Evolutionary conservation across 2,329 filamentous ascomycete genomes (phyloP).

Genomic region (Xylariaceae sp.): DNA sequence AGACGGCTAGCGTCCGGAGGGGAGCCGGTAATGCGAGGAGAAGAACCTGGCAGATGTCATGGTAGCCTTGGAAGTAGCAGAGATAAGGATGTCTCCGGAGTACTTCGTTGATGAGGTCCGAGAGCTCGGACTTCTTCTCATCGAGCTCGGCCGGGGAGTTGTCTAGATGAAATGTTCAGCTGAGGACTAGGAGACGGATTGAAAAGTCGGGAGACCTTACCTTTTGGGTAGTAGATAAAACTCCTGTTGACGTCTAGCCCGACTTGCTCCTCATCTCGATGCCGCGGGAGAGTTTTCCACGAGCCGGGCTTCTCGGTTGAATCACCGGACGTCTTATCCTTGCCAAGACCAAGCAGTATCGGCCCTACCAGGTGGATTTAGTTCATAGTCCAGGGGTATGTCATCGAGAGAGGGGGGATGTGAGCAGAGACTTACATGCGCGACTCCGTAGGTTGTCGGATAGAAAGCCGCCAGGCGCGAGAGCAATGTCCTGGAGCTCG

Average conservation of each 20-base stretch:
- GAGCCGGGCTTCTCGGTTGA: constrained; percentile 23
- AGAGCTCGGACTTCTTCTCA: constrained; percentile 69
- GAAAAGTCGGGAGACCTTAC: constrained; percentile 42
- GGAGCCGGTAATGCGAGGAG: constrained; percentile 71
- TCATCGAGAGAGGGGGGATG: not conserved
- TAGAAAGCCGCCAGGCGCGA: constrained; percentile 61
- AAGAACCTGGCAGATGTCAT: constrained; percentile 96
- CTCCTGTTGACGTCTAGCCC: constrained; percentile 87
- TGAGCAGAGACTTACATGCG: constrained; percentile 62
- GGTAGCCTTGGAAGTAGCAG: constrained; percentile 97
- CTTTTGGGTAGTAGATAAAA: constrained; percentile 92
- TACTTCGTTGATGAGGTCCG: constrained; percentile 71
- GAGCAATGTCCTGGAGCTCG: constrained; percentile 53
- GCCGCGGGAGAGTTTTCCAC: constrained; percentile 64
- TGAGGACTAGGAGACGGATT: not conserved
- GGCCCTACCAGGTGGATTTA: constrained; percentile 37
- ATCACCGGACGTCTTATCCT: constrained; percentile 22
- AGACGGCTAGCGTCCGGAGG: constrained; percentile 57
- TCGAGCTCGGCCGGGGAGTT: constrained; percentile 64
- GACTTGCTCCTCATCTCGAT: constrained; percentile 87
- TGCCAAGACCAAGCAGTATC: constrained; percentile 38
- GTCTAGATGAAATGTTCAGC: constrained; percentile 40
- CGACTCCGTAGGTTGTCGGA: constrained; percentile 61
- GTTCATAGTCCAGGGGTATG: not conserved
- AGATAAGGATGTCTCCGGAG: constrained; percentile 77